These are phyloP conservation scores for Lepidium aucheri DNA, from an alignment of 345 rosid species.

Conservation along the genomic window DNA sequence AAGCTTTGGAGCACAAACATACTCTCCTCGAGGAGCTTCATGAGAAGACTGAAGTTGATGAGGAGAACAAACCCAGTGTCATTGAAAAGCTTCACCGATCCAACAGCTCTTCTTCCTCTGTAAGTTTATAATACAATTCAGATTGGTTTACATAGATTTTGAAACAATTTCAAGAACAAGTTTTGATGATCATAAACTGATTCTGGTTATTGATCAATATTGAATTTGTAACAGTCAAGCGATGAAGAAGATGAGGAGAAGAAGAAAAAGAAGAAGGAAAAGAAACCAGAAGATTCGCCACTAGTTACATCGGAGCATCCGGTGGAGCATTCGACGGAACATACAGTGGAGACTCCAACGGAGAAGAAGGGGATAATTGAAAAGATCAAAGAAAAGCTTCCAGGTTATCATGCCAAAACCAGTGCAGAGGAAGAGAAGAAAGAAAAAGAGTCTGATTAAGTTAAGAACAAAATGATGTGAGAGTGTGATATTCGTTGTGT, in stretches of 20 bases:
- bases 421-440: constrained; percentile 37
- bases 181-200: too few relatives aligned
- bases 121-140: constrained; percentile 34
- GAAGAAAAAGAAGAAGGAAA: constrained; percentile 35
- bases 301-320: neutral
- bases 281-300: neutral
- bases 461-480: constrained; percentile 1
- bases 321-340: neutral
- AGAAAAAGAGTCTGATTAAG: constrained; percentile 21
- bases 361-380: constrained; percentile 76
- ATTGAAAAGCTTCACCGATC: constrained; percentile 62
- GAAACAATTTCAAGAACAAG: too few relatives aligned
- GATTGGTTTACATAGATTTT: neutral
- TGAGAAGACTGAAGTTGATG: constrained; percentile 31
- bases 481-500: constrained; percentile 13
- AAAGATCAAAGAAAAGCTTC: constrained; percentile 83
- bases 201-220: too few relatives aligned
- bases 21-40: constrained; percentile 55
- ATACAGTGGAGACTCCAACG: constrained; percentile 33
- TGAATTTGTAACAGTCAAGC: constrained; percentile 40
- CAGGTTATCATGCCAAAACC: constrained; percentile 56
- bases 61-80: constrained; percentile 45
- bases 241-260: constrained; percentile 63
- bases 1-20: neutral
- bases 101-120: constrained; percentile 77